phyloP scores from a whole-genome alignment of 225 moss, liverwort and hornwort species.

The Bryoerythrophyllum caledonicum region DNA sequence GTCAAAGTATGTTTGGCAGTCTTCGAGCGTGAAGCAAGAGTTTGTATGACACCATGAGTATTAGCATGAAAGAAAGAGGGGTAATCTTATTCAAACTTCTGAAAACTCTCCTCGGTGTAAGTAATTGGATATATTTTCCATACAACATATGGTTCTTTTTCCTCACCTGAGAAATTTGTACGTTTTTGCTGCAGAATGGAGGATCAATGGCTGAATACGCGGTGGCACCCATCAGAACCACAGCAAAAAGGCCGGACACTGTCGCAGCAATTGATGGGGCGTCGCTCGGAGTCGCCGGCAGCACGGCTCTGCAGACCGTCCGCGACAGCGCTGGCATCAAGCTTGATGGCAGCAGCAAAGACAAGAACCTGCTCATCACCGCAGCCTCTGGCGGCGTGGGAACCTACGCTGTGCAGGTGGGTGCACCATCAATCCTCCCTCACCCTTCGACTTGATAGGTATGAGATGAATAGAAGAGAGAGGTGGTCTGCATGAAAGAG shows the following conservation, averaged over 20 bases:
- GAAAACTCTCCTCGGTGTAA: not conserved
- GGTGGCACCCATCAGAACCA: constrained; percentile 31
- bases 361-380: constrained; percentile 62
- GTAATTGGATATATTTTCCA: not conserved
- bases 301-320: constrained; percentile 61
- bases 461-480: too few relatives aligned
- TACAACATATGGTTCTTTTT: not conserved
- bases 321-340: constrained; percentile 63
- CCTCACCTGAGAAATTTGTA: too few relatives aligned
- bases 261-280: constrained; percentile 72
- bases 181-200: constrained; percentile 26
- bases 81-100: too few relatives aligned
- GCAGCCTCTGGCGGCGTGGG: constrained; percentile 86
- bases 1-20: too few relatives aligned
- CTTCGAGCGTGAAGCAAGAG: too few relatives aligned
- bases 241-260: constrained; percentile 44
- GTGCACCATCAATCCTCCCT: constrained; percentile 19
- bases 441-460: too few relatives aligned
- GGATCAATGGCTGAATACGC: constrained; percentile 75
- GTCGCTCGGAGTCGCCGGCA: constrained; percentile 49
- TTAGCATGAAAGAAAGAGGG: too few relatives aligned
- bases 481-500: too few relatives aligned
- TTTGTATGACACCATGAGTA: too few relatives aligned
- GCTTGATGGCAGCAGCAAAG: constrained; percentile 65
- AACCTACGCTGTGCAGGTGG: constrained; percentile 81